Base-by-base conservation (phyloP, 2,329 filamentous ascomycete species). In the Aciculosporium take region DNA sequence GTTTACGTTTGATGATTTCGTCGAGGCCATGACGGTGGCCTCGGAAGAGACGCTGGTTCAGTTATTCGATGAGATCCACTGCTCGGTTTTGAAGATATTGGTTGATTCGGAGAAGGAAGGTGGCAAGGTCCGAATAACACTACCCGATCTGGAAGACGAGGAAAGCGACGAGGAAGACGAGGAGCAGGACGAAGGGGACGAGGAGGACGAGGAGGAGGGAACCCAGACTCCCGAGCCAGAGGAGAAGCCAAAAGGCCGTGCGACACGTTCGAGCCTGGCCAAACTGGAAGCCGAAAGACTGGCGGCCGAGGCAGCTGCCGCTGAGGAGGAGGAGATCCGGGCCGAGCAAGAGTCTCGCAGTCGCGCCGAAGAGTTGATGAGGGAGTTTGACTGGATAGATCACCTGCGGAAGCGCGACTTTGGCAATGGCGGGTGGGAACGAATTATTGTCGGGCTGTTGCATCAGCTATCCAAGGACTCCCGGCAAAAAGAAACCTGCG, bases 1-100 rank as follows among this genome's bases (percentile, higher is more conserved):
- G 0, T 98, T 98, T 56, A 96, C 89, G 0, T 93, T 96, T 53
- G 91, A 98, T 57, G 91, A 98, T 58, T 96, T 88, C 53, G 71
- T 94, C 4, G 83, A 96, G 56, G 82, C 88, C 0, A 79, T 98
- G 69, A 73, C 79, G 37, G 81, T 88, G 44, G 74, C 82, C 0
- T 86, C 79, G 0, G 74, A 80, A 27, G 77, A 85, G 18, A 66
- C 76, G 1, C 79, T 81, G 7, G 91, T 91, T 40, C 82, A 95
- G 56, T 67, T 98, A 1, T 80, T 95, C 50, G 79, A 85, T 38
- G 91, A 98, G 58, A 75, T 91, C 5, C 89, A 96, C 59, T 98
- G 91, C 57, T 80, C 89, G 0, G 77, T 95, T 3, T 65, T 98
- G 45, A 95, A 94, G 57, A 75, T 87, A 24, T 68, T 96, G 18